Conservation (phyloP, 2,329 filamentous ascomycete species). For the Aspergillus transmontanensis region DNA sequence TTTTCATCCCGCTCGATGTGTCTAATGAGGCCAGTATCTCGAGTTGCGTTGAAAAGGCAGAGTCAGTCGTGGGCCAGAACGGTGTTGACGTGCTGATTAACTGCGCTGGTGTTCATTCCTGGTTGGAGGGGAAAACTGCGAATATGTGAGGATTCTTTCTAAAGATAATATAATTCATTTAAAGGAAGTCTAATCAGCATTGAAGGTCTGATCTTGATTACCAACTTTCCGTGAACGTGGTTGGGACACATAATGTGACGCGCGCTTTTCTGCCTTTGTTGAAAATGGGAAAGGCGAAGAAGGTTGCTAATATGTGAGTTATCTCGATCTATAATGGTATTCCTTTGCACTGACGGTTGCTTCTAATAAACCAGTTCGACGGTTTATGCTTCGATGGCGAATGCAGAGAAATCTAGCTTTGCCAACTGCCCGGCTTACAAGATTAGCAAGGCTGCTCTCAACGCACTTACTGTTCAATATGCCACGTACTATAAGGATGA, state of each 20-base stretch:
- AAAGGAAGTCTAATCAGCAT: neutral
- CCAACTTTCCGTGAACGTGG: constrained; percentile 12
- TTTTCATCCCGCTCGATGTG: constrained; percentile 39
- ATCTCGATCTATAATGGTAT: neutral
- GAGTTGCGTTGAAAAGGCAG: constrained; percentile 31
- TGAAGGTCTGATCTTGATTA: constrained; percentile 10
- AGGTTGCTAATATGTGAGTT: constrained; percentile 12
- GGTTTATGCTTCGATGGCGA: constrained; percentile 5
- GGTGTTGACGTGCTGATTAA: constrained; percentile 48
- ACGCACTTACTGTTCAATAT: constrained; percentile 49
- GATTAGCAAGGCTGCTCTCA: constrained; percentile 53
- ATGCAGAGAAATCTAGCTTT: neutral
- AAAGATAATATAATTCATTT: neutral
- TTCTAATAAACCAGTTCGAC: constrained; percentile 5
- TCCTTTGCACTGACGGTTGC: neutral
- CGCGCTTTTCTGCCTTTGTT: constrained; percentile 9
- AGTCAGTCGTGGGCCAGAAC: constrained; percentile 27
- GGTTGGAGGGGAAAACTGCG: neutral
- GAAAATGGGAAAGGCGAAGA: constrained; percentile 5
- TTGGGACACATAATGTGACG: constrained; percentile 10
- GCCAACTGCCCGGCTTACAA: constrained; percentile 44
- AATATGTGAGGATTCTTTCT: neutral
- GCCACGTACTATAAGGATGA: constrained; percentile 33
- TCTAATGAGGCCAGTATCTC: constrained; percentile 32
- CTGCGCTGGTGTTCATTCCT: constrained; percentile 35